A percentile compares a stretch with the other conserved stretches of the same genome.
Evolutionary conservation across 73 alveolate species (phyloP).

Genomic region (Uronychia binucleata): DNA sequence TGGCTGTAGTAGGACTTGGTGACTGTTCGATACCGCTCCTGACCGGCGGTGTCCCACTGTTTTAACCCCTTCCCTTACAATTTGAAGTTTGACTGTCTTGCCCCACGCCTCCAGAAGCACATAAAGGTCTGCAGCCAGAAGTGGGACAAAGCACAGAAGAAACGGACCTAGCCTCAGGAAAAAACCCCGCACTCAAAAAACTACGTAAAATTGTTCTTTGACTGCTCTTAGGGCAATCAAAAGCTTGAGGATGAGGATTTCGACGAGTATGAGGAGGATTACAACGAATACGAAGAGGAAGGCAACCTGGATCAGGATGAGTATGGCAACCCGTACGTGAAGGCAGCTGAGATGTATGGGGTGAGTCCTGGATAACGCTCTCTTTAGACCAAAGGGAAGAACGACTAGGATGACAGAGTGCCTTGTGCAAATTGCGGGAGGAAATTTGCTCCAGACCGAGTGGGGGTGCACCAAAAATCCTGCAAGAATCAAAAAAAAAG

Average conservation of each 20-base stretch:
- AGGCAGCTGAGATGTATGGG: background rate
- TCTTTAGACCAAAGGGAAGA: background rate
- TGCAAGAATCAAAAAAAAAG: conserved; percentile 36
- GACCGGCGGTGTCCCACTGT: conserved; percentile 21
- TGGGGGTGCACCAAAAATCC: conserved; percentile 34
- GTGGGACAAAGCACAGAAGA: background rate
- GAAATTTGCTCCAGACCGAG: conserved; percentile 57
- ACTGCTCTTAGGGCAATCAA: background rate
- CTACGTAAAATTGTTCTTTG: background rate
- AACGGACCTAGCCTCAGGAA: background rate
- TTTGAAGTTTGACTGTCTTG: conserved; percentile 66
- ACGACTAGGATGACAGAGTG: conserved; percentile 33
- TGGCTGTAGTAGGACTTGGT: background rate
- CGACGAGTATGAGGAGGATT: background rate
- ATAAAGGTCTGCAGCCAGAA: background rate
- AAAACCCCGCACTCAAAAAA: background rate
- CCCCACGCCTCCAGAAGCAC: conserved; percentile 15
- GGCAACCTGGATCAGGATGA: background rate
- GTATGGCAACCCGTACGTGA: background rate
- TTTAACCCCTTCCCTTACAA: conserved; percentile 3
- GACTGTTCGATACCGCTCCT: conserved; percentile 1
- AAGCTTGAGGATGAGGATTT: background rate
- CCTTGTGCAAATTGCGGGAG: conserved; percentile 55
- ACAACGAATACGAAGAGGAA: background rate
- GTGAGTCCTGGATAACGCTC: background rate